Conservation (phyloP, 2,329 filamentous ascomycete species). For the Penicillium rolfsii region DNA sequence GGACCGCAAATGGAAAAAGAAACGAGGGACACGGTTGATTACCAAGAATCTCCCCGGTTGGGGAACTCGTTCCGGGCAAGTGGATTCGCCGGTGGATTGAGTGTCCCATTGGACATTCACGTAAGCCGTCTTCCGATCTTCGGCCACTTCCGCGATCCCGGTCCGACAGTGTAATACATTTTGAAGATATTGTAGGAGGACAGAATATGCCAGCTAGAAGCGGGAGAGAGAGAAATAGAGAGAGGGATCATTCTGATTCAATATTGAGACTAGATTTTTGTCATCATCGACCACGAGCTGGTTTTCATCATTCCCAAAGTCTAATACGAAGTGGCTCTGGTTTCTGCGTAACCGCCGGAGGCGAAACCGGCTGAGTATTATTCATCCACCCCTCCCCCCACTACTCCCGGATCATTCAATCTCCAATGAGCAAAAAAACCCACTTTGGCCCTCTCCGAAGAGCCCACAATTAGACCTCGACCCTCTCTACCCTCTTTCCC, state of each 20-base stretch:
- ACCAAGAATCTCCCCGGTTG: slow-evolving; percentile 2
- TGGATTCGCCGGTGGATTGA: background rate
- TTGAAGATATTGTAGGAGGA: background rate
- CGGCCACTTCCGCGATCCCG: slow-evolving; percentile 1
- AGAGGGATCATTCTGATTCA: background rate
- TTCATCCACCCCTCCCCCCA: slow-evolving; percentile 23
- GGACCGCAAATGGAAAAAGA: background rate
- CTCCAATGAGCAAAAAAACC: slow-evolving; percentile 12
- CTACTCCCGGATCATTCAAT: background rate
- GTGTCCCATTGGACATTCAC: no score
- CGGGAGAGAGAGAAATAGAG: no score
- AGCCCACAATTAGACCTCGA: background rate
- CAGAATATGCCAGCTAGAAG: background rate
- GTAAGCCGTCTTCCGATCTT: slow-evolving; percentile 16
- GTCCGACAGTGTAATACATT: background rate
- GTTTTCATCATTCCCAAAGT: no score
- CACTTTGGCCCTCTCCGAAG: slow-evolving; percentile 19
- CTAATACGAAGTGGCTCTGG: background rate
- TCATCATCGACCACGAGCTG: background rate
- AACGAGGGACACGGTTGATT: background rate
- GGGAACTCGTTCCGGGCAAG: background rate
- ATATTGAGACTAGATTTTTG: background rate
- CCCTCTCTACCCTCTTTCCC: slow-evolving; percentile 4
- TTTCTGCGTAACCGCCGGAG: background rate
- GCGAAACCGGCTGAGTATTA: slow-evolving; percentile 18